Base-by-base conservation (phyloP, 2,329 filamentous ascomycete genomes). In the Cercospora zeina region DNA sequence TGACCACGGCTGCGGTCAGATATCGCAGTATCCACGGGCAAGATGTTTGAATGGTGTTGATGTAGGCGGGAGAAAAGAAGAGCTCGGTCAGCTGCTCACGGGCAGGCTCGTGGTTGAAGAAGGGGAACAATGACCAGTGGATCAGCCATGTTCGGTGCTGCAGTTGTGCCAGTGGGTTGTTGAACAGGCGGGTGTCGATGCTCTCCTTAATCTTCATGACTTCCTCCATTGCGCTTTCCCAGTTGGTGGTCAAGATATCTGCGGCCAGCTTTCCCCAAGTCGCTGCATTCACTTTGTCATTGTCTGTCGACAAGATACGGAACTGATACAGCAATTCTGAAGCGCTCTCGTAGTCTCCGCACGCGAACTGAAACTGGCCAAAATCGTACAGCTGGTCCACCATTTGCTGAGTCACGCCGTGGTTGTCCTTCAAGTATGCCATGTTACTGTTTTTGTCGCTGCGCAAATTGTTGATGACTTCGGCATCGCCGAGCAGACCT, bases 401-500 rank as follows among this genome's bases (percentile, higher is more conserved):
- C 90, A 96, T 97, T 66, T 97, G 92, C 72, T 89, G 84, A 37
- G 93, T 97, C 69, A 97, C 95, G 69, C 89, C 90, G 79, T 99
- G 93, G 74, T 95, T 89, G 80, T 96, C 95, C 84, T 97, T 96
- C 68, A 99, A 81, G 77, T 93, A 99, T 77, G 93, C 91, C 88
- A 99, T 89, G 83, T 99, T 99, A 80, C 93, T 93, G 75, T 93
- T 91, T 85, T 99, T 99, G 84, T 99, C 95, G 77, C 90, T 95
- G 71, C 95, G 85, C 74, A 99, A 83, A 75, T 93, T 93, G 69
- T 87, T 89, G 68, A 97, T 89, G 49, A 99, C 95, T 68, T 91
- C 90, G 74, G 96, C 90, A 74, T 95, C 88, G 65, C 88, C 89
- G 72, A 99, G 80, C 63, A 99, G 83, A 74, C 91, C 89, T 67